Base-by-base conservation (phyloP, 768 basidiomycete species). In the Amanita thiersii region DNA sequence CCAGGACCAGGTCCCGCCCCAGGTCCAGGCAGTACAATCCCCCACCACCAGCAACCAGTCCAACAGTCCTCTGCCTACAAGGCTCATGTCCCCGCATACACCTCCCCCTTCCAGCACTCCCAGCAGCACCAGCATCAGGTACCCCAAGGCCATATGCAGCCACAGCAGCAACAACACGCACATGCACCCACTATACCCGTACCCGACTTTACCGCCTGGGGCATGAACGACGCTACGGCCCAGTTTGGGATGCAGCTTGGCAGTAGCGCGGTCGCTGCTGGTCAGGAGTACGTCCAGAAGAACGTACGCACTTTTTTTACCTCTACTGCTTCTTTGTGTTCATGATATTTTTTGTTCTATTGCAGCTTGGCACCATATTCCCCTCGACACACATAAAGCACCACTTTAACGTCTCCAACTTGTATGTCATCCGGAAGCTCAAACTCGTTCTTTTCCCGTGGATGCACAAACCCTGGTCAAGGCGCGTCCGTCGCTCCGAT, bases 211-310 rank as follows among this genome's bases (percentile, higher is more conserved):
- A 70, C 70, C 7, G 79, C 81, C 10, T 88, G 85, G 85, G 86
- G 87, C 0, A 72, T 98, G 62, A 84, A 96, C 59, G 88, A 88
- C 53, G 80, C 90, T 7, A 97, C 96, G 2, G 88, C 96, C 0
- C 86, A 93, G 59, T 82, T 99, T 56, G 90, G 94, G 15, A 88
- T 98, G 77, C 94, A 97, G 59, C 77, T 98, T 21, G 93, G 94
- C 3, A 80, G 81, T 49, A 87, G 77, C 46, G 94, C 94, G 0
- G 84, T 98, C 2, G 81, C 83, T 4, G 94, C 91, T 0, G 94
- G 96, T 0, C 91, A 94, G 59, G 88, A 92, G 37, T 98, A 98
- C 49, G 84, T 99, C 35, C 88, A 92, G 61, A 84, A 85, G 60
- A 97, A 97, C 58, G 89, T 94, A 48, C 47, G 81, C 68, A 41